Evolutionary conservation across 306 rosid species (phyloP).

Genomic region (Castanea mollissima): DNA sequence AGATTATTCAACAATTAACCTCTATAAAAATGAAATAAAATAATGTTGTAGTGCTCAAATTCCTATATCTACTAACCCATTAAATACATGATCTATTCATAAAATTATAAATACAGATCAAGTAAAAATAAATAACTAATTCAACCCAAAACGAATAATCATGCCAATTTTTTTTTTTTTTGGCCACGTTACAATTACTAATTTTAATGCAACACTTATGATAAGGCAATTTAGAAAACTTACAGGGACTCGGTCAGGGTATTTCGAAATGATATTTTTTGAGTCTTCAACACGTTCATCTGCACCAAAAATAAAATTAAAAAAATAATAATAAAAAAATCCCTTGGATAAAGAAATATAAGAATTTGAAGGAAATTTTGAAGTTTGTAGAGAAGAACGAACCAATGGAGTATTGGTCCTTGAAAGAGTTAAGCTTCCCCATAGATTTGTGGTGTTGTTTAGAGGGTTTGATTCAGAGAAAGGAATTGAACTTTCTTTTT

Average conservation of each 20-base stretch:
- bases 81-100: not conserved
- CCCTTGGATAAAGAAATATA: not conserved
- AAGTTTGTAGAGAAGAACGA: not conserved
- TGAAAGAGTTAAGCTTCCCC: slow-evolving; percentile 42
- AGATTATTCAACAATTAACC: no score
- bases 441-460: not conserved
- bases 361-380: not conserved
- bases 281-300: slow-evolving; percentile 42
- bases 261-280: slow-evolving; percentile 33
- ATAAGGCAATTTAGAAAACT: slow-evolving; percentile 1
- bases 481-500: not conserved
- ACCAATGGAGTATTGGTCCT: slow-evolving; percentile 37
- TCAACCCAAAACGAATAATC: not conserved
- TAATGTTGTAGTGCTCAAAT: not conserved
- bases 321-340: not conserved
- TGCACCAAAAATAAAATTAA: slow-evolving; percentile 19
- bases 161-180: not conserved
- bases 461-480: no score
- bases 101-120: not conserved
- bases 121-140: not conserved
- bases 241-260: slow-evolving; percentile 48
- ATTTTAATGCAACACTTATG: not conserved
- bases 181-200: not conserved
- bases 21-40: no score
- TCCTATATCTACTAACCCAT: not conserved